Conservation (phyloP, 2,329 filamentous ascomycete genomes). For the Geosmithia flava region DNA sequence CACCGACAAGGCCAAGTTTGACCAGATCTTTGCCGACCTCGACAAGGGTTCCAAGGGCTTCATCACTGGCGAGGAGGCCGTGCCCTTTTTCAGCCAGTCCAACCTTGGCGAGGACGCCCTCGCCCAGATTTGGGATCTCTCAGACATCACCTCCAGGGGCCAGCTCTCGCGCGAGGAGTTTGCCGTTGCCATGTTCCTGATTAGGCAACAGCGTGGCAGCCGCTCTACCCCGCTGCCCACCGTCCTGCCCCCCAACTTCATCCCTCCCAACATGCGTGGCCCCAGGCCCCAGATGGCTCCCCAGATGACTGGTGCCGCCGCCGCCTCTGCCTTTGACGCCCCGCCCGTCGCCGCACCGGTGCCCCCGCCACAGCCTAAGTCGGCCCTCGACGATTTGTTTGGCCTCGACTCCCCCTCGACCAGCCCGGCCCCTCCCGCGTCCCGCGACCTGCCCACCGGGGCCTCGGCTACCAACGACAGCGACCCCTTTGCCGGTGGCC, state of each 20-base stretch:
- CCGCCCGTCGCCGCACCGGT: conserved; percentile 12
- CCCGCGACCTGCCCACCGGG: conserved; percentile 53
- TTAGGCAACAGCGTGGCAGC: conserved; percentile 74
- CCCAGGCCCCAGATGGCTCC: conserved; percentile 10
- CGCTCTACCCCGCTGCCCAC: conserved; percentile 54
- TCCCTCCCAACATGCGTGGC: conserved; percentile 78
- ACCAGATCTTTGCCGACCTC: conserved; percentile 71
- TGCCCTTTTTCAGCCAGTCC: conserved; percentile 87
- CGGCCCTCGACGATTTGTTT: conserved; percentile 87
- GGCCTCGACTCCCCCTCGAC: conserved; percentile 61
- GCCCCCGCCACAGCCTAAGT: conserved; percentile 30
- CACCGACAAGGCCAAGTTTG: conserved; percentile 77
- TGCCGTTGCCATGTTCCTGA: conserved; percentile 93
- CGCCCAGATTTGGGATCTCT: conserved; percentile 93
- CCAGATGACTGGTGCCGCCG: conserved; percentile 19
- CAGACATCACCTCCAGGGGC: conserved; percentile 86
- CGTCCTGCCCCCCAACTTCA: conserved; percentile 65
- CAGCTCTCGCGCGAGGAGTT: conserved; percentile 82
- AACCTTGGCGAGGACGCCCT: conserved; percentile 78
- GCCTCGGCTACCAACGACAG: conserved; percentile 53
- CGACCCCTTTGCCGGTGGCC: conserved; percentile 50
- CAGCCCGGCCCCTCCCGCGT: conserved; percentile 35
- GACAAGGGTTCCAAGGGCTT: conserved; percentile 72
- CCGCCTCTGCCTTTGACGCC: conserved; percentile 36
- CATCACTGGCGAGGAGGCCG: conserved; percentile 89